A percentile compares a stretch with the other conserved stretches of the same genome.
Evolutionary conservation across 805 yeast species (phyloP).

Genomic region (Cyberlindnera subsufficiens): DNA sequence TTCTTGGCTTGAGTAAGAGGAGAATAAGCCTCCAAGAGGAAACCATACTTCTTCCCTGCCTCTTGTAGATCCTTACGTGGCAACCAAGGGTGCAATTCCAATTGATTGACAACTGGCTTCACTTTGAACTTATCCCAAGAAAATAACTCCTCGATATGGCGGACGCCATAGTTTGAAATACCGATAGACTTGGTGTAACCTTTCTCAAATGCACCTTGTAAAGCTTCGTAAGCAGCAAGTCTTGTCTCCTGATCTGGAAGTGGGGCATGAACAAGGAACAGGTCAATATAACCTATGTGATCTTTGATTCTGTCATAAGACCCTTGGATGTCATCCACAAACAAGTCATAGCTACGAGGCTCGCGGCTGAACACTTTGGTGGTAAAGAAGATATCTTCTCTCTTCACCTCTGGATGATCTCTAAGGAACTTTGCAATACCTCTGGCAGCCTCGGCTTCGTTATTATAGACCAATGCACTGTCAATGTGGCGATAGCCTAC

Average conservation of each 20-base stretch:
- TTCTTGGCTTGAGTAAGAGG: slow-evolving; percentile 20
- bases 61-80: slow-evolving; percentile 21
- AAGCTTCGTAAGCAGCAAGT: slow-evolving; percentile 61
- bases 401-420: slow-evolving; percentile 15
- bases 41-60: slow-evolving; percentile 16
- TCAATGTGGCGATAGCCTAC: slow-evolving; percentile 23
- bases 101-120: slow-evolving; percentile 71
- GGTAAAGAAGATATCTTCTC: slow-evolving; percentile 21
- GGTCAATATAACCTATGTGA: slow-evolving; percentile 56
- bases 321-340: slow-evolving; percentile 36
- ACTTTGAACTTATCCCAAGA: slow-evolving; percentile 47
- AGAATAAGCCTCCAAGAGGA: slow-evolving; percentile 18
- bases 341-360: slow-evolving; percentile 6
- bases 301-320: slow-evolving; percentile 46
- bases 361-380: slow-evolving; percentile 16
- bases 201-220: slow-evolving; percentile 63
- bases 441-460: slow-evolving; percentile 16
- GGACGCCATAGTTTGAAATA: slow-evolving; percentile 68
- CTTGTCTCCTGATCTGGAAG: slow-evolving; percentile 40
- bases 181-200: slow-evolving; percentile 66
- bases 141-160: slow-evolving; percentile 58
- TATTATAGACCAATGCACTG: slow-evolving; percentile 15
- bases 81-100: slow-evolving; percentile 29
- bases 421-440: slow-evolving; percentile 19
- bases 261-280: slow-evolving; percentile 66